Conservation (phyloP, 352 stramenopile genomes). For the Peronospora belbahrii region DNA sequence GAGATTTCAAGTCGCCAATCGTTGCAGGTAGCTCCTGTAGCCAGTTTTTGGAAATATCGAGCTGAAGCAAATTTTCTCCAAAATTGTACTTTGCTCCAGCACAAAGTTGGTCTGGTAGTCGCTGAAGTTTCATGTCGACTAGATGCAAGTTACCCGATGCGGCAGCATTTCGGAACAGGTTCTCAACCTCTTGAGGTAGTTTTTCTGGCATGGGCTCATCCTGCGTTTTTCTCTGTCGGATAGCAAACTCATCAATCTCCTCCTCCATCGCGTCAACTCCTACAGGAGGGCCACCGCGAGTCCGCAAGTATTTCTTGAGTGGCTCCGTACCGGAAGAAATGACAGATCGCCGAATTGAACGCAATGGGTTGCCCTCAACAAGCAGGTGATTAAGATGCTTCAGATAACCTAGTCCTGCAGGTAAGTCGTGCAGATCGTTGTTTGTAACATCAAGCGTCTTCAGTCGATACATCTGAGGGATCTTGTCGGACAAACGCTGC, state of each 20-base stretch:
- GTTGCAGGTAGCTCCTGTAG: slow-evolving; percentile 33
- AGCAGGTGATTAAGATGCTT: slow-evolving; percentile 69
- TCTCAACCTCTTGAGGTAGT: slow-evolving; percentile 33
- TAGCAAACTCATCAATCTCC: slow-evolving; percentile 62
- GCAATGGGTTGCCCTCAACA: slow-evolving; percentile 70
- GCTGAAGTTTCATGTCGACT: slow-evolving; percentile 43
- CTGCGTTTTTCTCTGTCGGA: slow-evolving; percentile 37
- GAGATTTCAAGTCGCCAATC: slow-evolving; percentile 42
- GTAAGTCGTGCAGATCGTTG: slow-evolving; percentile 71
- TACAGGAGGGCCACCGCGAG: slow-evolving; percentile 48
- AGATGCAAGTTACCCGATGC: slow-evolving; percentile 49
- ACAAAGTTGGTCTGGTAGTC: slow-evolving; percentile 33
- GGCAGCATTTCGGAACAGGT: slow-evolving; percentile 61
- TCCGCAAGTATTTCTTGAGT: slow-evolving; percentile 80
- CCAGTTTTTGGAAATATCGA: slow-evolving; percentile 72
- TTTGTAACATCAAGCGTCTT: slow-evolving; percentile 84
- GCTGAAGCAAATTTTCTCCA: slow-evolving; percentile 39
- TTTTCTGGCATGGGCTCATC: slow-evolving; percentile 26
- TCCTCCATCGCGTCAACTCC: slow-evolving; percentile 57
- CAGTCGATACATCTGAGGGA: slow-evolving; percentile 55
- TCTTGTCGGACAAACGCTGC: slow-evolving; percentile 37
- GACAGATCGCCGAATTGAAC: slow-evolving; percentile 59
- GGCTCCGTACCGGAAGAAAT: slow-evolving; percentile 57
- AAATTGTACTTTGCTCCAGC: slow-evolving; percentile 44
- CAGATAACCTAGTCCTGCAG: slow-evolving; percentile 59